These are phyloP conservation scores for Vitis hybrid DNA, from an alignment of 177 flowering plant species.

Conservation along the genomic window DNA sequence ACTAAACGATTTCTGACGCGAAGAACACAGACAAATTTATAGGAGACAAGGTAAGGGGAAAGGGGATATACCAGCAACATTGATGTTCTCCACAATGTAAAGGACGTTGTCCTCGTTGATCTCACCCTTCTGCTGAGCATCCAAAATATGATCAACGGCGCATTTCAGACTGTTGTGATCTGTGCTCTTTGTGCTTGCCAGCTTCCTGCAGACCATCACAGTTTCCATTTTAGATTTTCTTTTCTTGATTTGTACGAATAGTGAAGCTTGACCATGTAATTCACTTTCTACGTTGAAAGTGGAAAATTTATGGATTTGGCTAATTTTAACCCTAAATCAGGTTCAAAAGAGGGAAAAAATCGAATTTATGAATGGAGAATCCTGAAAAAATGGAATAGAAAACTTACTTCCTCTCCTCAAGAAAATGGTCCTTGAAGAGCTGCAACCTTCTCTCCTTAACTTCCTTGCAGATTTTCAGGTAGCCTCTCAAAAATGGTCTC, in stretches of 20 bases:
- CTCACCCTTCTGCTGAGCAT: constrained; percentile 78
- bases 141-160: constrained; percentile 81
- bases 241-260: too few species aligned
- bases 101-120: constrained; percentile 85
- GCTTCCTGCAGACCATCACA: constrained; percentile 37
- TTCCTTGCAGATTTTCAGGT: constrained; percentile 67
- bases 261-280: background rate
- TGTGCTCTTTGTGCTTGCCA: constrained; percentile 38
- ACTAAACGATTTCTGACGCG: too few species aligned
- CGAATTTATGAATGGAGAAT: constrained; percentile 1
- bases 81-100: constrained; percentile 81
- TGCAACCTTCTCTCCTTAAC: constrained; percentile 65
- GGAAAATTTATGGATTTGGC: background rate
- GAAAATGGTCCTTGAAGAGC: constrained; percentile 74
- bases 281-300: background rate
- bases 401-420: constrained; percentile 79
- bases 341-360: background rate
- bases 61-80: constrained; percentile 63
- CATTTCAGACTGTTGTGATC: constrained; percentile 50
- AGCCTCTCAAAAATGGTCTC: constrained; percentile 72
- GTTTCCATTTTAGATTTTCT: background rate
- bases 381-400: background rate
- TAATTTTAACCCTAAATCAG: background rate
- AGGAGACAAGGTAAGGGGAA: background rate
- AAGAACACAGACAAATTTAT: background rate